phyloP scores from a whole-genome alignment of 805 yeast species.

The Schwanniomyces pseudopolymorphus region DNA sequence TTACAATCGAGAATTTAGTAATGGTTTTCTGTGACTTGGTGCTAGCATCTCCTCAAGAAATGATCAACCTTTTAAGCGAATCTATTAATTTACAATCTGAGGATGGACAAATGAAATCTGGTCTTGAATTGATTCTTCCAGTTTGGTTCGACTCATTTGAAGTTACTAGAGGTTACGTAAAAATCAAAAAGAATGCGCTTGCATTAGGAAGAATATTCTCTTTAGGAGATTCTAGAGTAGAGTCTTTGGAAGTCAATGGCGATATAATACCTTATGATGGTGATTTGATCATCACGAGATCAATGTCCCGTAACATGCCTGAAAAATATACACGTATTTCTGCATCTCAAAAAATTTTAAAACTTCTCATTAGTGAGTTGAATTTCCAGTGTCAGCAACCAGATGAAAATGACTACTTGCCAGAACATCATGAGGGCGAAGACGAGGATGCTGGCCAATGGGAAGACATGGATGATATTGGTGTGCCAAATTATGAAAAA shows the following conservation, averaged over 20 bases:
- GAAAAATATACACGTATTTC: conserved; percentile 63
- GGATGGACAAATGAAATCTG: conserved; percentile 25
- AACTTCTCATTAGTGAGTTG: conserved; percentile 68
- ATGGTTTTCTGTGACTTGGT: conserved; percentile 75
- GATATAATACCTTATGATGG: conserved; percentile 62
- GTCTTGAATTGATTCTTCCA: conserved; percentile 59
- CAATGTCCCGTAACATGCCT: conserved; percentile 71
- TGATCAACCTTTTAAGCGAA: conserved; percentile 57
- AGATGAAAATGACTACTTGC: conserved; percentile 36
- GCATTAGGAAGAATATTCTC: conserved; percentile 71
- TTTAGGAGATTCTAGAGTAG: conserved; percentile 54
- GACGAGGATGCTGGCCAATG: conserved; percentile 59
- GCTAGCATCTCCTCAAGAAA: conserved; percentile 57
- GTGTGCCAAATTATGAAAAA: conserved; percentile 61
- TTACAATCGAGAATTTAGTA: conserved; percentile 75
- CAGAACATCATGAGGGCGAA: conserved; percentile 34
- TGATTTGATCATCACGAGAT: conserved; percentile 77
- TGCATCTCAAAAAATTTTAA: conserved; percentile 70
- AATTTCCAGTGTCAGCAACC: conserved; percentile 60
- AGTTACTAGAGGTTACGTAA: conserved; percentile 73
- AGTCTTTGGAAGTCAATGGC: conserved; percentile 66
- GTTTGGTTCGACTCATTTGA: conserved; percentile 87
- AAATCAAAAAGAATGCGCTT: conserved; percentile 62
- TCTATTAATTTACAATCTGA: conserved; percentile 31
- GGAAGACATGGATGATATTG: conserved; percentile 75